Base-by-base conservation (phyloP, 768 basidiomycete species). In the Rhizopogon roseolus region DNA sequence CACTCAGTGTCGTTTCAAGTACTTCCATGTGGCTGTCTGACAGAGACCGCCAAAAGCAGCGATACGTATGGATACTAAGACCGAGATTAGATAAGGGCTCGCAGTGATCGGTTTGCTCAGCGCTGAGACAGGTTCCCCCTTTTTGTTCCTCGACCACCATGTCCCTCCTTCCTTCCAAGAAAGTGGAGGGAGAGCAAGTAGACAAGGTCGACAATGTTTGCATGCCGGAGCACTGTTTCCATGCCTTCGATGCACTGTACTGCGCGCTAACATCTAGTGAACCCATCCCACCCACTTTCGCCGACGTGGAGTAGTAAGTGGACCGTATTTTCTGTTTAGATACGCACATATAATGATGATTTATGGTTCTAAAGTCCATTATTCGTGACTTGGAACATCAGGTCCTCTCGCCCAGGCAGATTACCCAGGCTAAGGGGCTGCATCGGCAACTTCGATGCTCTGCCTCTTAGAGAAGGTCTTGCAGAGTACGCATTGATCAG, bases 311-410 rank as follows among this genome's bases (percentile, higher is more conserved):
- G 69, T 94, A 84, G 93, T 95, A 68, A 64, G 86, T 74, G 42
- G 17, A 36, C 9, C 32, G 1, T 34, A 10, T 8, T 14, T 4
- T 10, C 14, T 8, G 14, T 48, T 14, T 9, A 9, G 16, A 48
- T 22, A 3, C 36, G 46, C 34, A 13, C 46, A 22, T 2, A 36
- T 16, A 48, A 9, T 48, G 2, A 11, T 25, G 37, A 6, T 36
- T n/a, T 37, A 11, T 25, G 37, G 6, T 36, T n/a, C 38, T 14
- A 13, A 29, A 69, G 68, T 70, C 93, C 95, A 11, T 76, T 99
- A 52, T 99, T 99, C 70, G 93, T 98, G 32, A 98, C 96, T 6
- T 99, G 95, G 95, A 94, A 93, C 70, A 86, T 82, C 42, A 80
- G 79, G 55, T 76, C 81, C 32, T 77, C 76, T 54, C 82, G 81